Conservation (phyloP, 1,284 basidiomycete genomes). For the Moniliophthora roreri region DNA sequence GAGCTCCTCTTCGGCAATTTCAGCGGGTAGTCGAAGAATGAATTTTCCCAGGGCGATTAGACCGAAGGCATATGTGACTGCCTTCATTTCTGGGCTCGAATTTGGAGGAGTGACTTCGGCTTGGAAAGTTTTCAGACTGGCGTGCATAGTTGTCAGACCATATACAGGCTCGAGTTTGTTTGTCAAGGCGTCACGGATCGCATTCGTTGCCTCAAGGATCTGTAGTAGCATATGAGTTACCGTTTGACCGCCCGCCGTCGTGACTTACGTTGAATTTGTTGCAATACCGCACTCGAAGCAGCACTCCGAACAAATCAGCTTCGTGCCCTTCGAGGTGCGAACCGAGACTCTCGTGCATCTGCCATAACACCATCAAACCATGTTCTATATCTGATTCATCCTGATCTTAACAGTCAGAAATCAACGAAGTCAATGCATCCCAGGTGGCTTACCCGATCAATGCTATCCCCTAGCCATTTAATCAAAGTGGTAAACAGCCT, state of each 20-base stretch:
- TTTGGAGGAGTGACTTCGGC: slow-evolving; percentile 42
- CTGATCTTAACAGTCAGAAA: slow-evolving; percentile 34
- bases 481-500: slow-evolving; percentile 62
- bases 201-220: slow-evolving; percentile 79
- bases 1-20: slow-evolving; percentile 83
- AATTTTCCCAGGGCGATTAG: slow-evolving; percentile 80
- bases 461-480: slow-evolving; percentile 58
- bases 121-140: slow-evolving; percentile 63
- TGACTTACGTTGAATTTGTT: slow-evolving; percentile 61
- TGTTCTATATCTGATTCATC: slow-evolving; percentile 64
- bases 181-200: slow-evolving; percentile 72
- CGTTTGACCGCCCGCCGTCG: background rate
- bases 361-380: slow-evolving; percentile 74
- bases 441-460: slow-evolving; percentile 15
- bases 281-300: slow-evolving; percentile 66
- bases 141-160: slow-evolving; percentile 78
- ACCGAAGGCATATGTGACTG: slow-evolving; percentile 74
- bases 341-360: slow-evolving; percentile 69
- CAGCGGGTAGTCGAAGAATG: slow-evolving; percentile 72
- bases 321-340: slow-evolving; percentile 71
- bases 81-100: slow-evolving; percentile 50
- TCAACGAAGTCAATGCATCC: slow-evolving; percentile 5
- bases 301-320: slow-evolving; percentile 62
- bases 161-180: slow-evolving; percentile 76
- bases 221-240: slow-evolving; percentile 26